These are phyloP conservation scores for Nakazawaea holstii DNA, from an alignment of 805 yeast species.

Conservation along the genomic window DNA sequence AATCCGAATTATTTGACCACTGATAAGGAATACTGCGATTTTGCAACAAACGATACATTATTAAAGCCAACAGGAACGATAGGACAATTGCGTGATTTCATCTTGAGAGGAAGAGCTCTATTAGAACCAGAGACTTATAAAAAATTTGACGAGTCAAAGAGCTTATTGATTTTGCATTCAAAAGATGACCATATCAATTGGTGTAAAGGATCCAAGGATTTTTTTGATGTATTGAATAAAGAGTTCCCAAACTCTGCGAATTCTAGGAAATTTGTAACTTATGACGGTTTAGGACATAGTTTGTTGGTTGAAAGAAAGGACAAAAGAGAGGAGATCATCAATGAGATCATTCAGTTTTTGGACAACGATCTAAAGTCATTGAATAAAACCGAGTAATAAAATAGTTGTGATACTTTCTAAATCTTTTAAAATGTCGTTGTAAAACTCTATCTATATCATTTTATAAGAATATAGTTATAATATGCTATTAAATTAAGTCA, in stretches of 20 bases:
- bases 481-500: not conserved
- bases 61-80: slow-evolving; percentile 50
- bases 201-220: slow-evolving; percentile 38
- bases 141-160: slow-evolving; percentile 29
- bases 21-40: slow-evolving; percentile 40
- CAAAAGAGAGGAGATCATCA: slow-evolving; percentile 28
- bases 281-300: slow-evolving; percentile 35
- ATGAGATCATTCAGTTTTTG: slow-evolving; percentile 36
- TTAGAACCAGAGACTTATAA: slow-evolving; percentile 29
- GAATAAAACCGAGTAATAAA: too few species aligned
- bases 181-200: slow-evolving; percentile 57
- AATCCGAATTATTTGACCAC: slow-evolving; percentile 50
- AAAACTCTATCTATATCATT: too few species aligned
- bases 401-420: too few species aligned
- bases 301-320: slow-evolving; percentile 41
- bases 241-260: slow-evolving; percentile 17
- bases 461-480: not conserved
- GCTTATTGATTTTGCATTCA: slow-evolving; percentile 60
- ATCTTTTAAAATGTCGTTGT: too few species aligned
- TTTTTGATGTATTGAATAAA: slow-evolving; percentile 28
- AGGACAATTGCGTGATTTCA: slow-evolving; percentile 52
- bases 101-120: slow-evolving; percentile 54
- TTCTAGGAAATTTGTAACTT: slow-evolving; percentile 15
- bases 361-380: slow-evolving; percentile 9
- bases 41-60: slow-evolving; percentile 32